Conservation (phyloP, 2,329 filamentous ascomycete species). For the Xylariaceae sp. region DNA sequence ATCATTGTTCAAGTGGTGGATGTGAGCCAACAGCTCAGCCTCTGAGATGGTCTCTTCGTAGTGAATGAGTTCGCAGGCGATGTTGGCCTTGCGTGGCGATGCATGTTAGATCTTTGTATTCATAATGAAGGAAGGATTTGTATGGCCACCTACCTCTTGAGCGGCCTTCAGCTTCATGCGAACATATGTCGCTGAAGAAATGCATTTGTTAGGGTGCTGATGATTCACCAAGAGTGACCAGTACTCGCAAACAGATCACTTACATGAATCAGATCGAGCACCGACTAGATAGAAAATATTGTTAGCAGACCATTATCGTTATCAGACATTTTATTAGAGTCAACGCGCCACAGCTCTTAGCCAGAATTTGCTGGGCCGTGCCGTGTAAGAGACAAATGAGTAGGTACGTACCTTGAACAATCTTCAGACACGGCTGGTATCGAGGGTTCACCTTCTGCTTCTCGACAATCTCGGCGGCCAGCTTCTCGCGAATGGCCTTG, state of each 20-base stretch:
- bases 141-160: slow-evolving; percentile 59
- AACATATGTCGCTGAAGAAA: slow-evolving; percentile 77
- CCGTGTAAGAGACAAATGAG: slow-evolving; percentile 26
- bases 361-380: slow-evolving; percentile 1
- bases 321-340: not conserved
- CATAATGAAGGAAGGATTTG: not conserved
- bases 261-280: slow-evolving; percentile 87
- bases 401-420: slow-evolving; percentile 70
- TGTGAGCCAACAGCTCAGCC: slow-evolving; percentile 76
- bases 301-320: slow-evolving; percentile 14
- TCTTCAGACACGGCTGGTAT: slow-evolving; percentile 85
- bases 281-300: slow-evolving; percentile 56
- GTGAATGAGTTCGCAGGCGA: slow-evolving; percentile 79
- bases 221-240: slow-evolving; percentile 8
- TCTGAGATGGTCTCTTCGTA: slow-evolving; percentile 77
- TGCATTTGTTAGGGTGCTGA: slow-evolving; percentile 30
- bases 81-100: slow-evolving; percentile 63
- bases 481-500: slow-evolving; percentile 77
- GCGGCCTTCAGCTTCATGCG: slow-evolving; percentile 99
- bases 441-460: slow-evolving; percentile 78
- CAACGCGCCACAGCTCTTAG: not conserved
- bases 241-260: slow-evolving; percentile 31
- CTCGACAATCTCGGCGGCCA: slow-evolving; percentile 74
- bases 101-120: slow-evolving; percentile 12
- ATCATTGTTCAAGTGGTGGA: slow-evolving; percentile 81